phyloP scores from a whole-genome alignment of 129 eudicot species.

The Dittrichia graveolens region DNA sequence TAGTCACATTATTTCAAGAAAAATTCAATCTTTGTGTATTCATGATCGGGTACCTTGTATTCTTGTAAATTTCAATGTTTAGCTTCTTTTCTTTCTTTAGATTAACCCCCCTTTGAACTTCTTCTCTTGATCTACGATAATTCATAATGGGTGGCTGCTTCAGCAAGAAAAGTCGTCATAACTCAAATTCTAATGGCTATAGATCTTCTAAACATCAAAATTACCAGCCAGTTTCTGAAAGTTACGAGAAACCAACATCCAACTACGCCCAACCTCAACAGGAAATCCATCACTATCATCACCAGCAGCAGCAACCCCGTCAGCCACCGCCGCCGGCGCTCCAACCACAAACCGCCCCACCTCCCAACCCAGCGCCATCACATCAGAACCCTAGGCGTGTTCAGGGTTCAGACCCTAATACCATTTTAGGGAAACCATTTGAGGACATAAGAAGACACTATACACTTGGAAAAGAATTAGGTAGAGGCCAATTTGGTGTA shows the following conservation, averaged over 20 bases:
- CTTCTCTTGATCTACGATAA: constrained; percentile 12
- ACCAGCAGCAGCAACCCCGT: constrained; percentile 12
- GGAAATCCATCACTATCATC: constrained; percentile 26
- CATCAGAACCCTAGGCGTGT: constrained; percentile 39
- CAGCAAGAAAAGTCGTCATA: constrained; percentile 43
- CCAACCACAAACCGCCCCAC: constrained; percentile 21
- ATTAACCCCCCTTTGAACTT: constrained; percentile 7
- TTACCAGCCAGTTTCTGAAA: constrained; percentile 38
- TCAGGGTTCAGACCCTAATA: constrained; percentile 47
- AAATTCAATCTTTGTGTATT: neutral
- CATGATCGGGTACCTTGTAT: neutral
- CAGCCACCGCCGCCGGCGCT: constrained; percentile 37
- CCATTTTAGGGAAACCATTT: constrained; percentile 68
- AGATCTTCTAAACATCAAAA: constrained; percentile 36
- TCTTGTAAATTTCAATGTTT: neutral
- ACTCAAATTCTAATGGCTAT: constrained; percentile 36
- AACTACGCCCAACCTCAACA: constrained; percentile 38
- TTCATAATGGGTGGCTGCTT: constrained; percentile 53
- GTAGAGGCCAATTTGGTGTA: constrained; percentile 80
- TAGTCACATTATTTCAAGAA: constrained; percentile 12
- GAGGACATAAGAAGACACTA: constrained; percentile 61
- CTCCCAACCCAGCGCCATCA: constrained; percentile 29
- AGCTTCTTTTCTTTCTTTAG: neutral
- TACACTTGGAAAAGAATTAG: constrained; percentile 70
- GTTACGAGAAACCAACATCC: constrained; percentile 43